A percentile compares a stretch with the other conserved stretches of the same genome.
These are phyloP conservation scores for Aspergillus pseudotamarii DNA, from an alignment of 2,329 filamentous ascomycete genomes.

Conservation along the genomic window DNA sequence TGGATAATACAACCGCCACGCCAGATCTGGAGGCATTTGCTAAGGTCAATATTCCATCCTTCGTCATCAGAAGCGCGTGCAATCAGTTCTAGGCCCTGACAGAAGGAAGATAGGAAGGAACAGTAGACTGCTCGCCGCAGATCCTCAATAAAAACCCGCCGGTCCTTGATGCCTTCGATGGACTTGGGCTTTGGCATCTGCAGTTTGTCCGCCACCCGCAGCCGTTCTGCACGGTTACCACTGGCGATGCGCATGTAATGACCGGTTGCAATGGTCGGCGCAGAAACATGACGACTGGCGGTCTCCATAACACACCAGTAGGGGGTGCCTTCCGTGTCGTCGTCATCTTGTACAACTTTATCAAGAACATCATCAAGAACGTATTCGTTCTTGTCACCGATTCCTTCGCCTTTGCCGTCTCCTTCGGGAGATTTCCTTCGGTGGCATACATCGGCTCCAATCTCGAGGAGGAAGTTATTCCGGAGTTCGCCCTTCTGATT, in stretches of 20 bases:
- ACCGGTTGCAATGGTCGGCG: constrained; percentile 64
- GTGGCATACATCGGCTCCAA: constrained; percentile 63
- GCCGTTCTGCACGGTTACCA: constrained; percentile 60
- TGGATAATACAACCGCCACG: constrained; percentile 72
- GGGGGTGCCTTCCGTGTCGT: constrained; percentile 67
- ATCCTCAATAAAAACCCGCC: constrained; percentile 56
- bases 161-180: constrained; percentile 34
- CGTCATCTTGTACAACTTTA: constrained; percentile 71
- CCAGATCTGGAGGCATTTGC: constrained; percentile 60
- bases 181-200: constrained; percentile 44
- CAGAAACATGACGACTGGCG: constrained; percentile 63
- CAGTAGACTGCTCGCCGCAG: constrained; percentile 65
- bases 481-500: constrained; percentile 60
- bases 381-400: constrained; percentile 43
- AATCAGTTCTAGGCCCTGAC: constrained; percentile 68
- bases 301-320: constrained; percentile 68
- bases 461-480: constrained; percentile 64
- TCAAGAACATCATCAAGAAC: constrained; percentile 66
- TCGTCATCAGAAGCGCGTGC: constrained; percentile 60
- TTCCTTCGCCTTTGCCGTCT: constrained; percentile 37
- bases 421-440: constrained; percentile 49
- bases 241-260: constrained; percentile 68
- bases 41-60: constrained; percentile 56
- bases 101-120: constrained; percentile 63
- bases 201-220: constrained; percentile 54